Percentiles rank a stretch among this genome's conserved stretches.
Conservation (phyloP, 306 rosid genomes). For the Quercus suber region DNA sequence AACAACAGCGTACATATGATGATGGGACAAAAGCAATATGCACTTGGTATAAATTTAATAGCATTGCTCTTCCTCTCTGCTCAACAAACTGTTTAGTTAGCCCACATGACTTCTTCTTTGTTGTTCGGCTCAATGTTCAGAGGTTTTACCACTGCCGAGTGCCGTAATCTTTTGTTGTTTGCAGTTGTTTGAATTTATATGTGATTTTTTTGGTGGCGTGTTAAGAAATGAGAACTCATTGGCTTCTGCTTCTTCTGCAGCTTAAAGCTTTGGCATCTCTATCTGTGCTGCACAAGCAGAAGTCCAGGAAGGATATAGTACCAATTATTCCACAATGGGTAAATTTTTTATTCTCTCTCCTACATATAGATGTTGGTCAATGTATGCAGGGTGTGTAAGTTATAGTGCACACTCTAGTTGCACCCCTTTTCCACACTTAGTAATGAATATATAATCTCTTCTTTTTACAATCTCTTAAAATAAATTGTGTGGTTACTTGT, state of each 20-base stretch:
- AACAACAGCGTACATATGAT: background rate
- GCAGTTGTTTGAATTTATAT: background rate
- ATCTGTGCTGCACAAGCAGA: slow-evolving; percentile 64
- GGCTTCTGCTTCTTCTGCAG: slow-evolving; percentile 39
- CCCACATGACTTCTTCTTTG: background rate
- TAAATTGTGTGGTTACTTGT: background rate
- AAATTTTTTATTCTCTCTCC: slow-evolving; percentile 22
- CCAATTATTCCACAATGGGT: slow-evolving; percentile 93
- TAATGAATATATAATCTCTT: background rate
- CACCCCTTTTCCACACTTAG: background rate
- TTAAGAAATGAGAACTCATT: no score
- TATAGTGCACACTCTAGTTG: background rate
- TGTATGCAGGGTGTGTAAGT: background rate
- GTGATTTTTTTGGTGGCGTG: background rate
- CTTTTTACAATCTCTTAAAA: background rate
- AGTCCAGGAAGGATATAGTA: slow-evolving; percentile 58
- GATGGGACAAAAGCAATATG: background rate
- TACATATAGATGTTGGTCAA: background rate
- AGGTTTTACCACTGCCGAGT: background rate
- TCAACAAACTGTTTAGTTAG: background rate
- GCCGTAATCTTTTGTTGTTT: background rate
- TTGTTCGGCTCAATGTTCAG: background rate
- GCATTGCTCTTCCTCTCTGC: background rate
- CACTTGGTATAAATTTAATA: background rate
- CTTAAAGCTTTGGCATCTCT: slow-evolving; percentile 83